These are phyloP conservation scores for Hymenoscyphus repandus DNA, from an alignment of 2,329 filamentous ascomycete genomes.

Conservation along the genomic window DNA sequence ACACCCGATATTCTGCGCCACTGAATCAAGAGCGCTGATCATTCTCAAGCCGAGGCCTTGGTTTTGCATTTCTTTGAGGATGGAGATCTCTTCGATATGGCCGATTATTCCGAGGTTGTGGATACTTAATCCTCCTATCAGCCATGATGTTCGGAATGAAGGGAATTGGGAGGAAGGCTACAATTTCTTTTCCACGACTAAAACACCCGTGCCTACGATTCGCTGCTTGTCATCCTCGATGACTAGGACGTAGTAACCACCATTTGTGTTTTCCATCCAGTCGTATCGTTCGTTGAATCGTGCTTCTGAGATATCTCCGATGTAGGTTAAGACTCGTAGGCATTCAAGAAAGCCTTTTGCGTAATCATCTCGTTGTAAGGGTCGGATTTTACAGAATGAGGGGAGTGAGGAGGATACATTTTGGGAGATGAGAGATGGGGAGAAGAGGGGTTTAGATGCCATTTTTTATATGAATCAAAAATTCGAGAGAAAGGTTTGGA, in stretches of 20 bases:
- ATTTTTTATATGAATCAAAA: background rate
- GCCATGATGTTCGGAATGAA: no score
- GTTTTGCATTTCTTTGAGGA: constrained; percentile 90
- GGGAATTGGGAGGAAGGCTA: no score
- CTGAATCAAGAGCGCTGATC: constrained; percentile 87
- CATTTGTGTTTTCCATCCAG: constrained; percentile 48
- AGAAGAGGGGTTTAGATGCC: constrained; percentile 53
- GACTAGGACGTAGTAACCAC: constrained; percentile 76
- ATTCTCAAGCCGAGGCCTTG: constrained; percentile 92
- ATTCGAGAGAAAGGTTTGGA: background rate
- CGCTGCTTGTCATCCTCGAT: constrained; percentile 63
- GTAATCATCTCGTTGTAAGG: constrained; percentile 65
- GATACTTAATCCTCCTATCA: no score
- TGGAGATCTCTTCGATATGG: constrained; percentile 97
- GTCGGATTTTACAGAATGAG: constrained; percentile 72
- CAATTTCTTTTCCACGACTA: constrained; percentile 94
- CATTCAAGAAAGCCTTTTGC: constrained; percentile 82
- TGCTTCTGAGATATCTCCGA: constrained; percentile 73
- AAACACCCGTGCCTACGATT: constrained; percentile 80
- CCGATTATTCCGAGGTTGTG: constrained; percentile 61
- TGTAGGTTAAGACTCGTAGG: constrained; percentile 79
- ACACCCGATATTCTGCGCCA: constrained; percentile 83
- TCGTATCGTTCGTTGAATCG: constrained; percentile 69
- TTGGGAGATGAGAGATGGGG: constrained; percentile 68
- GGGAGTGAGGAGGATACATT: constrained; percentile 67